Percentiles rank a stretch among this genome's conserved stretches.
Evolutionary conservation across 1,139 yeast species (phyloP).

Genomic region (Suhomyces coccinellae): DNA sequence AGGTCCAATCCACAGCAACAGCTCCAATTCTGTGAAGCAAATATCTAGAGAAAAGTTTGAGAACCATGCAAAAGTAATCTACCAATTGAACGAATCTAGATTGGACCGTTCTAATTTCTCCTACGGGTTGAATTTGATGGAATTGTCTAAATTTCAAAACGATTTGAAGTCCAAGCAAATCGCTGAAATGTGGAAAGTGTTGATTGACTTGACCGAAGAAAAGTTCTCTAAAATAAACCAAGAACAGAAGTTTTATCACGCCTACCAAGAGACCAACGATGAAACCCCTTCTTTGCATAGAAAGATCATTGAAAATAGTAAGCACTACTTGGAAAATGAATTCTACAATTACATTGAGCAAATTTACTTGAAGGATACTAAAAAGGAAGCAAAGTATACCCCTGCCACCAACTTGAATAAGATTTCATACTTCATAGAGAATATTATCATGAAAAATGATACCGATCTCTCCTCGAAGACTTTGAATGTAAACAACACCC

Average conservation of each 20-base stretch:
- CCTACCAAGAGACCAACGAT: conserved; percentile 24
- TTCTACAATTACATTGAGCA: conserved; percentile 74
- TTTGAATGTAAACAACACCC: conserved; percentile 68
- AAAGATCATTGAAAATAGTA: conserved; percentile 57
- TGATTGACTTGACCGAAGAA: conserved; percentile 46
- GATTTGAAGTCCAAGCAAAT: conserved; percentile 65
- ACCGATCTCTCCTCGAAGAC: conserved; percentile 36
- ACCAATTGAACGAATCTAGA: conserved; percentile 69
- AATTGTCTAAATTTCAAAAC: conserved; percentile 48
- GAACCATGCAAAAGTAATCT: conserved; percentile 68
- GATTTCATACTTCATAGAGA: conserved; percentile 64
- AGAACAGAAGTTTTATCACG: conserved; percentile 49
- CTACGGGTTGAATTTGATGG: conserved; percentile 53
- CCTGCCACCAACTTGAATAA: conserved; percentile 74
- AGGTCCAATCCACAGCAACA: conserved; percentile 30
- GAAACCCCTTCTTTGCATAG: conserved; percentile 34
- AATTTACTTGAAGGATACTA: conserved; percentile 61
- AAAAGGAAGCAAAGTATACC: conserved; percentile 48
- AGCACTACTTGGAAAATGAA: conserved; percentile 67
- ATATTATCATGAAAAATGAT: conserved; percentile 43
- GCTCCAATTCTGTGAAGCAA: conserved; percentile 29
- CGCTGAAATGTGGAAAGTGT: conserved; percentile 63
- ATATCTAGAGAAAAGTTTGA: conserved; percentile 63
- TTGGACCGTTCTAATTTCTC: conserved; percentile 52
- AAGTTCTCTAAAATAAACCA: conserved; percentile 34